Evolutionary conservation across 345 rosid species (phyloP).

Genomic region (Euphorbia pulcherrima): DNA sequence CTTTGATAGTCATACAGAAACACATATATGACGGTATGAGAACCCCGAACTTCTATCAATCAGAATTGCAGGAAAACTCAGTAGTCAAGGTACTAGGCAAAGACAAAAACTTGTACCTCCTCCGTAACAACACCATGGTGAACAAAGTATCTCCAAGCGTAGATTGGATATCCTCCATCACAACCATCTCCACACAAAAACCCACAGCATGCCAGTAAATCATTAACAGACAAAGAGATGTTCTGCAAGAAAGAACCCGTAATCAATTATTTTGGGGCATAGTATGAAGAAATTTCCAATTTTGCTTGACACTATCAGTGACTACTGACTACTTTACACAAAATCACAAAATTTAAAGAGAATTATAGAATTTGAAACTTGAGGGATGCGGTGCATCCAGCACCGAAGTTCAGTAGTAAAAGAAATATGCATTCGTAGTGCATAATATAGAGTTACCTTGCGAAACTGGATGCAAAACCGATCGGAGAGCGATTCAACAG

Average conservation of each 20-base stretch:
- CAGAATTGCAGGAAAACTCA: background rate
- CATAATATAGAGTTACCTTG: slow-evolving; percentile 45
- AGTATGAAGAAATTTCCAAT: background rate
- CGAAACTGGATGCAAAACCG: slow-evolving; percentile 86
- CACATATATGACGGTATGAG: background rate
- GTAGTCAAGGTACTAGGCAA: background rate
- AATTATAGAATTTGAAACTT: background rate
- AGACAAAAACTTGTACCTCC: slow-evolving; percentile 45
- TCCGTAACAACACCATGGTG: slow-evolving; percentile 84
- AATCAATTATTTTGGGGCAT: background rate
- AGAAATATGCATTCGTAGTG: slow-evolving; percentile 3
- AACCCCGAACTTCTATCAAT: background rate
- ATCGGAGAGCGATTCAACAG: slow-evolving; percentile 92
- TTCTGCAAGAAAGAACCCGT: slow-evolving; percentile 32
- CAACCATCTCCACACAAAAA: slow-evolving; percentile 85
- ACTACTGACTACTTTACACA: background rate
- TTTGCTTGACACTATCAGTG: background rate
- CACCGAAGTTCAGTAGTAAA: slow-evolving; percentile 48
- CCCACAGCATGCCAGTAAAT: slow-evolving; percentile 94
- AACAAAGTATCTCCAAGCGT: slow-evolving; percentile 80
- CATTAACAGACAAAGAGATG: slow-evolving; percentile 76
- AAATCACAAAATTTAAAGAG: background rate
- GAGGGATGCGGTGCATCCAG: background rate
- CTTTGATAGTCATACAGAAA: background rate
- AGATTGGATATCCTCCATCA: slow-evolving; percentile 77